Evolutionary conservation across 805 yeast species (phyloP).

Genomic region (Metschnikowia shivogae): DNA sequence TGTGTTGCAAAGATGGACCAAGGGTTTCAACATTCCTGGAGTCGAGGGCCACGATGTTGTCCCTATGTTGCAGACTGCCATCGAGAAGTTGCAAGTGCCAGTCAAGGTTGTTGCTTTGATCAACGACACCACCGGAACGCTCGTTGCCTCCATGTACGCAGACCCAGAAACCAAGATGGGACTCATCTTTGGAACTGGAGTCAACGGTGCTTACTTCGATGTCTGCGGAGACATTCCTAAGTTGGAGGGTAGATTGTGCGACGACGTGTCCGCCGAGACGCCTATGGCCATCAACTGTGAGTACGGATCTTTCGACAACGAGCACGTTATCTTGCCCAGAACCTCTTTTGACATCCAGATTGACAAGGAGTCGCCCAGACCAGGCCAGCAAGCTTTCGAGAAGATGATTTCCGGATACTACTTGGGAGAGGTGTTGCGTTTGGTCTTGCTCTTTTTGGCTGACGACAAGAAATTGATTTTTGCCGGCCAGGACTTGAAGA

Average conservation of each 20-base stretch:
- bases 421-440: conserved; percentile 85
- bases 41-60: conserved; percentile 95
- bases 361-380: conserved; percentile 88
- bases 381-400: conserved; percentile 93
- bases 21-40: conserved; percentile 89
- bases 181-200: conserved; percentile 94
- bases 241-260: conserved; percentile 63
- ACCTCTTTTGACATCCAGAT: conserved; percentile 80
- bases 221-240: conserved; percentile 69
- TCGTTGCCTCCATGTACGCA: conserved; percentile 91
- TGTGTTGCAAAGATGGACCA: conserved; percentile 91
- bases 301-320: conserved; percentile 96
- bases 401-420: conserved; percentile 98
- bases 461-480: conserved; percentile 60
- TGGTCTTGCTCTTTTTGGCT: conserved; percentile 69
- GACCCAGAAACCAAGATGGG: conserved; percentile 92
- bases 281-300: conserved; percentile 98
- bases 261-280: conserved; percentile 58
- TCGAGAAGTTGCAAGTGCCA: conserved; percentile 62
- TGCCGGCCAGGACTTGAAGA: conserved; percentile 60
- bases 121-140: conserved; percentile 96
- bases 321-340: conserved; percentile 78
- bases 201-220: conserved; percentile 95
- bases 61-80: conserved; percentile 79
- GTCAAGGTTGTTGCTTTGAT: conserved; percentile 87